Conservation (phyloP, 2,329 filamentous ascomycete species). For the Claviceps cyperi region DNA sequence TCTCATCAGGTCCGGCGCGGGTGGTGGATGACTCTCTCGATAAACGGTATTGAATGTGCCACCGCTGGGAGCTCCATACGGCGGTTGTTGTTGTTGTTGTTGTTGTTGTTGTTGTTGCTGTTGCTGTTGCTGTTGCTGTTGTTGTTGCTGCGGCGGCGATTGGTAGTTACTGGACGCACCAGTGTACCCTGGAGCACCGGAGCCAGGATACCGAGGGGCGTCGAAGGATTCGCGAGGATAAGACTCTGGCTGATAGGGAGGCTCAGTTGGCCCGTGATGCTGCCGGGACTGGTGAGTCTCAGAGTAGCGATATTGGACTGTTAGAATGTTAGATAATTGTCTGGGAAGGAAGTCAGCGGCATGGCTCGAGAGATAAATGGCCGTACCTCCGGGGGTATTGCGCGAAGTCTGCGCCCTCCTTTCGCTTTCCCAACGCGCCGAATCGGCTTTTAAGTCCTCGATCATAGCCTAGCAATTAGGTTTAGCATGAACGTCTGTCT, state of each 20-base stretch:
- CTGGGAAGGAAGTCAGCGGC: slow-evolving; percentile 31
- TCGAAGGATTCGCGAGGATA: slow-evolving; percentile 29
- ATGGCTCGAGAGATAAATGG: slow-evolving; percentile 36
- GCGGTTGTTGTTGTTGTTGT: slow-evolving; percentile 8
- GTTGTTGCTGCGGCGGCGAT: slow-evolving; percentile 10
- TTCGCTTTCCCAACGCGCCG: slow-evolving; percentile 46
- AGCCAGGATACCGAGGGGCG: slow-evolving; percentile 35
- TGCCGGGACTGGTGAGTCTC: slow-evolving; percentile 34
- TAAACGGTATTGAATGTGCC: slow-evolving; percentile 18
- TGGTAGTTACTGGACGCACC: slow-evolving; percentile 26
- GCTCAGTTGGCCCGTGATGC: slow-evolving; percentile 31
- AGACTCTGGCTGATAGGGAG: slow-evolving; percentile 19
- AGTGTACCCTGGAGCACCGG: slow-evolving; percentile 33
- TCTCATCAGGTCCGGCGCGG: slow-evolving; percentile 18
- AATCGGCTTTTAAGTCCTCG: slow-evolving; percentile 47
- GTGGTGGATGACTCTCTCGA: slow-evolving; percentile 18
- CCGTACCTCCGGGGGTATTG: slow-evolving; percentile 37
- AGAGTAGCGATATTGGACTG: slow-evolving; percentile 44
- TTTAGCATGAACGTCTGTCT: background rate
- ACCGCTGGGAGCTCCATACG: slow-evolving; percentile 17
- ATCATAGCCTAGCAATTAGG: slow-evolving; percentile 40
- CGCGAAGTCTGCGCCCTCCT: slow-evolving; percentile 40
- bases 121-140: too few relatives aligned
- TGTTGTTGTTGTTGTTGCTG: too few relatives aligned
- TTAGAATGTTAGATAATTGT: slow-evolving; percentile 42